Conservation (phyloP, 2,329 filamentous ascomycete genomes). For the Pezicula rhizophila region DNA sequence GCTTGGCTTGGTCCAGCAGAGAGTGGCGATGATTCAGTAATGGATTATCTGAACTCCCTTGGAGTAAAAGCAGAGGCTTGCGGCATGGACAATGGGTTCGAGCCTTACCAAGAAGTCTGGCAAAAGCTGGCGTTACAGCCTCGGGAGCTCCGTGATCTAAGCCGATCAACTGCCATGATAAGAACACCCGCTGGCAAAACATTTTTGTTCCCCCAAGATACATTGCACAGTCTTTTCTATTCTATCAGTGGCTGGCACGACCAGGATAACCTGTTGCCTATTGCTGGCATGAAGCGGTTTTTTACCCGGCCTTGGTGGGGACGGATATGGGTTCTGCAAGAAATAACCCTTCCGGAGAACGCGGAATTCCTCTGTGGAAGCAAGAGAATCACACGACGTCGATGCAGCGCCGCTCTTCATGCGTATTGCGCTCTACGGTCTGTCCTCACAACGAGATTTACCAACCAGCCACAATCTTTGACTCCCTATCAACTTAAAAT, state of each 20-base stretch:
- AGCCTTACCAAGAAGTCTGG: conserved; percentile 5
- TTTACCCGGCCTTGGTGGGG: conserved; percentile 9
- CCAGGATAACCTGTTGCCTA: conserved; percentile 8
- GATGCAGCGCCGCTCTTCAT: conserved; percentile 9
- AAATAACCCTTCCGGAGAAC: conserved; percentile 10
- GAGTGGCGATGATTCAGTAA: conserved; percentile 4
- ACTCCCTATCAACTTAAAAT: conserved; percentile 6
- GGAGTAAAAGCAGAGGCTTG: conserved; percentile 8
- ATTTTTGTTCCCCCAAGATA: conserved; percentile 2
- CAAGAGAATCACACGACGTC: conserved; percentile 9
- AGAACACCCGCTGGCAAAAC: conserved; percentile 7
- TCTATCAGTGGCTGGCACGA: conserved; percentile 11
- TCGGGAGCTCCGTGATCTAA: conserved; percentile 1
- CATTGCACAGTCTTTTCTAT: conserved; percentile 8
- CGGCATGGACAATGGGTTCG: conserved; percentile 6
- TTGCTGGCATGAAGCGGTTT: conserved; percentile 7
- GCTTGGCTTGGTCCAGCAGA: conserved; percentile 12
- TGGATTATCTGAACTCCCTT: conserved; percentile 7
- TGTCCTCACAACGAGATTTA: conserved; percentile 3
- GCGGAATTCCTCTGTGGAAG: conserved; percentile 11
- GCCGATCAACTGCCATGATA: background rate
- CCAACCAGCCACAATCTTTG: conserved; percentile 3
- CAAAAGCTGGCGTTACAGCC: conserved; percentile 6
- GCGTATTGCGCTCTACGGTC: conserved; percentile 6
- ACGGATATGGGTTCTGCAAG: conserved; percentile 13